Percentiles rank a stretch among this genome's conserved stretches.
Evolutionary conservation across 192 early-diverging fungal genomes (phyloP).

Genomic region (Coemansia sp.): DNA sequence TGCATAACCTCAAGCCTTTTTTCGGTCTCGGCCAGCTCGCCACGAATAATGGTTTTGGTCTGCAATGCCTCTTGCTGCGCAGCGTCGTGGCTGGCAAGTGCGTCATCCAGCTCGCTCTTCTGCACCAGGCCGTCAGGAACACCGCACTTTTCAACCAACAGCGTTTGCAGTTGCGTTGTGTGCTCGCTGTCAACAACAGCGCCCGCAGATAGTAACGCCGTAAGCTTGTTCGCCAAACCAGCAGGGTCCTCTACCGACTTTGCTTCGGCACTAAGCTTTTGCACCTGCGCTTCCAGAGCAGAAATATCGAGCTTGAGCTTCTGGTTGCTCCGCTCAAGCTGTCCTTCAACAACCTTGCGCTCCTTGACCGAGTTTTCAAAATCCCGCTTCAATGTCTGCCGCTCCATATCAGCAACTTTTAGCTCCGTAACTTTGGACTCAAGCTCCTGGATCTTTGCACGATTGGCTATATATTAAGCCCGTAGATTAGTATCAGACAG

Average conservation of each 20-base stretch:
- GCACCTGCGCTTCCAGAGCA: constrained; percentile 6
- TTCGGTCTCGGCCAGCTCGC: constrained; percentile 22
- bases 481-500: not conserved
- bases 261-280: constrained; percentile 6
- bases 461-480: constrained; percentile 9
- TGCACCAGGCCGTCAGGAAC: constrained; percentile 24
- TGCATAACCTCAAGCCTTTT: constrained; percentile 9
- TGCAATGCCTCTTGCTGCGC: constrained; percentile 18
- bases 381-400: constrained; percentile 10
- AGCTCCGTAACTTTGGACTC: constrained; percentile 13
- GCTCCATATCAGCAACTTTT: constrained; percentile 10
- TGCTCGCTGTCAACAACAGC: not conserved
- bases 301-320: constrained; percentile 37
- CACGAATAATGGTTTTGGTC: constrained; percentile 34
- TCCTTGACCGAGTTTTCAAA: constrained; percentile 30
- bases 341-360: constrained; percentile 41
- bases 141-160: constrained; percentile 24
- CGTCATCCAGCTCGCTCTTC: constrained; percentile 19
- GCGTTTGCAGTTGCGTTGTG: not conserved
- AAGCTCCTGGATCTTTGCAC: constrained; percentile 29
- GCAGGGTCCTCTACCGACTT: constrained; percentile 12
- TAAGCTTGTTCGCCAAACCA: constrained; percentile 12
- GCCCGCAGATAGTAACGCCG: not conserved
- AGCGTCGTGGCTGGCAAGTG: constrained; percentile 9
- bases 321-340: constrained; percentile 39